These are phyloP conservation scores for Fomitopsis pinicola DNA, from an alignment of 1,284 basidiomycete genomes.

Conservation along the genomic window DNA sequence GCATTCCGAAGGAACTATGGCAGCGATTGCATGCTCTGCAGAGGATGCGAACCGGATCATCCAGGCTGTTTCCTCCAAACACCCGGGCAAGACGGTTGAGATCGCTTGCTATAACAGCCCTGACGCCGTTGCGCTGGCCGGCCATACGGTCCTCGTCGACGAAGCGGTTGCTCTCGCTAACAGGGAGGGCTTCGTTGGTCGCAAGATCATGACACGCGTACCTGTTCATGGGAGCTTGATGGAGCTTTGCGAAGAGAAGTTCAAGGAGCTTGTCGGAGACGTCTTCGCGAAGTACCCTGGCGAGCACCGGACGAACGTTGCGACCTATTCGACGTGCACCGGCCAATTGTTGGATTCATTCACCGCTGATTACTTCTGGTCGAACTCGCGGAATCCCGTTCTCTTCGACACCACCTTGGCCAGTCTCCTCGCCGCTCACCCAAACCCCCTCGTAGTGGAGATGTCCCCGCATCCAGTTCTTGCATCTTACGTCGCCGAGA, in stretches of 20 bases:
- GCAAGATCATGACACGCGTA: constrained; percentile 27
- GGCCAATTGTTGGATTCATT: constrained; percentile 17
- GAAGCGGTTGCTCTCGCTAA: constrained; percentile 22
- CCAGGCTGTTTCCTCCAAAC: constrained; percentile 6
- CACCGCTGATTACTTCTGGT: constrained; percentile 32
- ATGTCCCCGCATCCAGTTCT: constrained; percentile 34
- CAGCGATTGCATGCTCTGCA: constrained; percentile 32
- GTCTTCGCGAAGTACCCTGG: constrained; percentile 22
- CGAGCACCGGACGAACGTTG: constrained; percentile 8
- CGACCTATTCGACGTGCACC: constrained; percentile 24
- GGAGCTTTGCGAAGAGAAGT: constrained; percentile 26
- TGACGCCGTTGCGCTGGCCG: constrained; percentile 31
- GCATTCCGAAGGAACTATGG: constrained; percentile 34
- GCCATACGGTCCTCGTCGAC: constrained; percentile 10
- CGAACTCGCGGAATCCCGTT: constrained; percentile 27
- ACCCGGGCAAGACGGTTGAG: constrained; percentile 19
- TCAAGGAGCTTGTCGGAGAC: constrained; percentile 14
- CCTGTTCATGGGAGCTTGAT: constrained; percentile 32
- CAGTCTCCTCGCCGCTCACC: constrained; percentile 9
- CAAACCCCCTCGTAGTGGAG: constrained; percentile 26
- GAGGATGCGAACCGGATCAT: constrained; percentile 22
- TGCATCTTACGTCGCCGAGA: constrained; percentile 26
- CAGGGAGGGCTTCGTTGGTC: constrained; percentile 26
- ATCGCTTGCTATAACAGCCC: constrained; percentile 37
- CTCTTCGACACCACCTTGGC: constrained; percentile 23